Percentiles rank a stretch among this genome's conserved stretches.
Evolutionary conservation across 257 asterid genomes (phyloP).

Genomic region (Solanum stenotomum): DNA sequence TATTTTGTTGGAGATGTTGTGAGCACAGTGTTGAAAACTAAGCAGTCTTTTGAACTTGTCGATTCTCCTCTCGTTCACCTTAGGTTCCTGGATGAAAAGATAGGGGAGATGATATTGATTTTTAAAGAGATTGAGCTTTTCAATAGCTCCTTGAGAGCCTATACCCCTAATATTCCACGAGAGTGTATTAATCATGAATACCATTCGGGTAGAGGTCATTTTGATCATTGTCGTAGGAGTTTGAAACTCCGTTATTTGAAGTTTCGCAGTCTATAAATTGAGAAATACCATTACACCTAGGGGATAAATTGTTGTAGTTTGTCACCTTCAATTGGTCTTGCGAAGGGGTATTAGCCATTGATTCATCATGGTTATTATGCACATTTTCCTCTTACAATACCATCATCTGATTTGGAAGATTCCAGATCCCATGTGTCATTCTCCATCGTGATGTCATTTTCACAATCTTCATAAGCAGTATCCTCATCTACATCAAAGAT

Average conservation of each 20-base stretch:
- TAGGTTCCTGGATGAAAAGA: neutral
- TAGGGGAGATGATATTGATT: neutral
- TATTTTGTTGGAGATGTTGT: neutral
- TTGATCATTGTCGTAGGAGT: neutral
- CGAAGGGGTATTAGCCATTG: too few species aligned
- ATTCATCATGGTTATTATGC: too few species aligned
- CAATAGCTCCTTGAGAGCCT: neutral
- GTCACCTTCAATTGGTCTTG: too few species aligned
- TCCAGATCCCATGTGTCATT: too few species aligned
- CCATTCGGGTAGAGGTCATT: neutral
- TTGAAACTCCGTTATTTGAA: neutral
- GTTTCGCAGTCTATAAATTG: neutral
- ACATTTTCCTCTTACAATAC: too few species aligned
- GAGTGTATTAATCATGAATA: neutral
- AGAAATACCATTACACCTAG: too few species aligned
- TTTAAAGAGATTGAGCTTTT: neutral
- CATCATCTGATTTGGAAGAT: too few species aligned
- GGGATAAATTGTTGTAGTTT: too few species aligned
- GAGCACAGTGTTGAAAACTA: neutral
- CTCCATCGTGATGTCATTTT: too few species aligned
- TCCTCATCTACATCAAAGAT: too few species aligned
- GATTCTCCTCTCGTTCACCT: neutral
- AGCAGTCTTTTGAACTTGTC: neutral
- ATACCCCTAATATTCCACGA: neutral
- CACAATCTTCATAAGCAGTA: too few species aligned